Base-by-base conservation (phyloP, 2,329 filamentous ascomycete species). In the Colletotrichum falcatum region DNA sequence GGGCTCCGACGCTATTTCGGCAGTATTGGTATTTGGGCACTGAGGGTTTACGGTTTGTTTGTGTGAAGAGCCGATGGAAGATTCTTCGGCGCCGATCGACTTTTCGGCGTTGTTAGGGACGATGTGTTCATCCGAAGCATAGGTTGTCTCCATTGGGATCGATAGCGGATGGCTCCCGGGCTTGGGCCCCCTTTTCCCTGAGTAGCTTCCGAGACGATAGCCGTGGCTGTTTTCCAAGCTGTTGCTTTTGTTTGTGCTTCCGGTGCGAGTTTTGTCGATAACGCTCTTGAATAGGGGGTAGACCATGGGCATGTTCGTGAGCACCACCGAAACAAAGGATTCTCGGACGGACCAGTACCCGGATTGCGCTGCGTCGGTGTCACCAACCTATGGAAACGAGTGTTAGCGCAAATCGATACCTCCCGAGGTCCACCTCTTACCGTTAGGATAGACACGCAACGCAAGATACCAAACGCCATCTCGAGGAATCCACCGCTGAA, bases 331-430 rank as follows among this genome's bases (percentile, higher is more conserved):
- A 60, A 83, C 80, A 70, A 83, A 83, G 0, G 79, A 80, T 71
- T 82, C 81, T 37, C 81, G 77, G 64, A 81, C 77, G 37, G 81
- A 81, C 81, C 81, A 82, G 71, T 78, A 79, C 3, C 78, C 78
- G 1, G 77, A 79, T 64, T 78, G 77, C 7, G 78, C 75, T 0
- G 77, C 74, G 35, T 79, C 78, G n/a, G 58, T 71, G 39, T 80
- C 75, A 20, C 77, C 77, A 5, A 75, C 65, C 66, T 81, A 73
- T 9, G 74, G 33, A 9, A 7, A 42, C 0, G 8, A n/a, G 12
- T 37, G 23, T 61, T 37, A 72, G 51, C 26, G 23, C 23, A 39
- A 30, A 8, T 11, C 5, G 7, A 4, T 1, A 18, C 14, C 35
- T 18, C 28, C 3, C 2, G 11, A 33, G 12, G 3, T 2, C 4